phyloP scores from a whole-genome alignment of 345 rosid species.

The Bruguiera gymnorhiza region DNA sequence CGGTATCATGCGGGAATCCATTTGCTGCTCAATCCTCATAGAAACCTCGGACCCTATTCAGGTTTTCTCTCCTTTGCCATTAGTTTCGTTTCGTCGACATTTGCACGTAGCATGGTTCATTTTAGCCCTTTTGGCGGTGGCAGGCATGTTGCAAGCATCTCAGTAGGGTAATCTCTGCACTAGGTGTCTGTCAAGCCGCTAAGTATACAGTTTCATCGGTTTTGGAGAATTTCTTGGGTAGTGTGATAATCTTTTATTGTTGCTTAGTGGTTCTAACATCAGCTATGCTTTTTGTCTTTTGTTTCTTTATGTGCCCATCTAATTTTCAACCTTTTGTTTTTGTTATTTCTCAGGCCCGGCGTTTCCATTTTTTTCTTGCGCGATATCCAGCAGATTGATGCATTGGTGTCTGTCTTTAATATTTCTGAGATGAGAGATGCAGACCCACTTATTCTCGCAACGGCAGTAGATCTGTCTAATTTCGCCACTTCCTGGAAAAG shows the following conservation, averaged over 20 bases:
- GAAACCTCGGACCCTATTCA: conserved; percentile 74
- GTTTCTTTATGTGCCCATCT: conserved; percentile 10
- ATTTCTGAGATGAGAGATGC: conserved; percentile 60
- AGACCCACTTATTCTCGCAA: conserved; percentile 68
- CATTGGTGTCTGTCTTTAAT: conserved; percentile 59
- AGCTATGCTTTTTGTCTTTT: not conserved
- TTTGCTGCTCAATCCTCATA: conserved; percentile 69
- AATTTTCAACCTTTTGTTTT: conserved; percentile 17
- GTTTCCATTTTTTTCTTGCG: conserved; percentile 47
- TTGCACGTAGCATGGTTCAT: not conserved
- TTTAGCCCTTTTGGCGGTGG: not conserved
- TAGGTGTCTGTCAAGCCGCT: not conserved
- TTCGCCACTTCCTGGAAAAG: conserved; percentile 68
- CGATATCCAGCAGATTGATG: conserved; percentile 88
- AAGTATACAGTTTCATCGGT: not conserved
- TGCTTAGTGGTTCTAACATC: no score
- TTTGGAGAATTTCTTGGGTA: no score
- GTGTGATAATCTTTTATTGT: not conserved
- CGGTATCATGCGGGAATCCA: conserved; percentile 59
- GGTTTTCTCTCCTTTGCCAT: conserved; percentile 32
- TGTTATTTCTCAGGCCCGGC: conserved; percentile 52
- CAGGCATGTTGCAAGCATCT: not conserved
- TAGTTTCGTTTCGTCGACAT: conserved; percentile 5
- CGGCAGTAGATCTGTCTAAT: conserved; percentile 91
- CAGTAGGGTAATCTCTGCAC: not conserved